Base-by-base conservation (phyloP, 2,329 filamentous ascomycete genomes). In the Trichoderma sp. region DNA sequence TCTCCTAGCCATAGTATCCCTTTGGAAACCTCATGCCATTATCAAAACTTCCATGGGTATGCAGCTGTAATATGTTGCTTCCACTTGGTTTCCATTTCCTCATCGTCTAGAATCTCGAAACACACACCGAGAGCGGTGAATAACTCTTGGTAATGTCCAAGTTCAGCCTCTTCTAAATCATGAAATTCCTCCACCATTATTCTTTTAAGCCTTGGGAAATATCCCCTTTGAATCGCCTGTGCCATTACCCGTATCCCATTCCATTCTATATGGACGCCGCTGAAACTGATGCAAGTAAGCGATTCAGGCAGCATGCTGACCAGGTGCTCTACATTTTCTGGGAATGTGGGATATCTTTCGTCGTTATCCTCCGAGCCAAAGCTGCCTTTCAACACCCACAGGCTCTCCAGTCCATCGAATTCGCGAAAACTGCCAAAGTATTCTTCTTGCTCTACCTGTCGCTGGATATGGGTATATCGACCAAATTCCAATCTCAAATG, bases 261-360 rank as follows among this genome's bases (percentile, higher is more conserved):
- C 64, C 64, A 67, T 4, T 4, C 0, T 1, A 6, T 0, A 0
- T 2, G 24, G 6, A 9, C 0, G 27, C n/a, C 5, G 0, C 5
- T 0, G 6, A 67, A 53, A 27, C 2, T 8, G 4, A 65, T 21
- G 18, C 18, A 63, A 24, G 24, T 24, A 4, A 65, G 33, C 45
- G 66, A 68, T 33, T 4, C 6, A 6, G n/a, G 41, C 8, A 68
- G 4, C 12, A 64, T 33, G 0, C 4, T 31, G 7, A 64, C 31
- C 33, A 64, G 1, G 0, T 64, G 18, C 2, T 4, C 2, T 5
- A 7, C 29, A 24, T 5, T 3, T 9, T 11, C 11, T 1, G 62
- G 62, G 4, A 38, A 64, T 38, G 3, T 14, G 12, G 31, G 5
- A n/a, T n/a, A n/a, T n/a, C n/a, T n/a, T n/a, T n/a, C n/a, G n/a